A percentile compares a stretch with the other conserved stretches of the same genome.
Evolutionary conservation across 108 stramenopile species (phyloP).

Genomic region (Pseudonitzschia multistriata): DNA sequence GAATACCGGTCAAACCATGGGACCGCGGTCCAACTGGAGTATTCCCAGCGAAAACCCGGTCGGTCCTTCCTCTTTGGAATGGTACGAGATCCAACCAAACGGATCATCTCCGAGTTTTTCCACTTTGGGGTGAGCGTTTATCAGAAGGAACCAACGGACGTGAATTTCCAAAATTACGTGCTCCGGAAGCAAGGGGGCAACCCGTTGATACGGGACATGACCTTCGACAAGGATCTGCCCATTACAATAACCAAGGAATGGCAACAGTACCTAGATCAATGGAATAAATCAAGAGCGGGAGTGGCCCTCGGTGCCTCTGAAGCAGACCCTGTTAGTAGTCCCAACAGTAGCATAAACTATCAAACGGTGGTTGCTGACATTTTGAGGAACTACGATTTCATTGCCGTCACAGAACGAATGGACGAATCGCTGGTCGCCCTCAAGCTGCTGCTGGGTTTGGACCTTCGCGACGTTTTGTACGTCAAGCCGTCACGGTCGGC

Average conservation of each 20-base stretch:
- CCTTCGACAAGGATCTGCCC: not conserved
- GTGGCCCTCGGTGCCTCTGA: not conserved
- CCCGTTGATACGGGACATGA: not conserved
- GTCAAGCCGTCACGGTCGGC: slow-evolving; percentile 11
- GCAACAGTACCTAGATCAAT: not conserved
- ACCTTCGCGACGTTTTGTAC: slow-evolving; percentile 22
- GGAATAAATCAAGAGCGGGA: not conserved
- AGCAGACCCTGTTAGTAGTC: not conserved
- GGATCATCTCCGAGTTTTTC: slow-evolving; percentile 40
- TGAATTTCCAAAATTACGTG: slow-evolving; percentile 8
- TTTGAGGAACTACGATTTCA: slow-evolving; percentile 46
- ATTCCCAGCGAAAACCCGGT: slow-evolving; percentile 2
- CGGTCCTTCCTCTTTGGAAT: slow-evolving; percentile 32
- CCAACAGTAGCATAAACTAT: not conserved
- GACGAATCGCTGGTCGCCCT: slow-evolving; percentile 51
- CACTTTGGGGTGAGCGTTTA: slow-evolving; percentile 31
- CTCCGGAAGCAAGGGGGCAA: not conserved
- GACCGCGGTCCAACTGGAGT: slow-evolving; percentile 3
- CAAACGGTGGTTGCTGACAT: slow-evolving; percentile 18
- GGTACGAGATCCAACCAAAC: slow-evolving; percentile 39
- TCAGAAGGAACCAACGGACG: slow-evolving; percentile 26
- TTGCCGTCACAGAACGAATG: slow-evolving; percentile 53
- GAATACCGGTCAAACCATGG: slow-evolving; percentile 10
- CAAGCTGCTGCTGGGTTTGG: slow-evolving; percentile 30
- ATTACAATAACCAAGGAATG: not conserved